Evolutionary conservation across 2,329 filamentous ascomycete genomes (phyloP), one percentile per base, ranked within the genome.

Genomic region (Arthrobotrys sinensis): DNA sequence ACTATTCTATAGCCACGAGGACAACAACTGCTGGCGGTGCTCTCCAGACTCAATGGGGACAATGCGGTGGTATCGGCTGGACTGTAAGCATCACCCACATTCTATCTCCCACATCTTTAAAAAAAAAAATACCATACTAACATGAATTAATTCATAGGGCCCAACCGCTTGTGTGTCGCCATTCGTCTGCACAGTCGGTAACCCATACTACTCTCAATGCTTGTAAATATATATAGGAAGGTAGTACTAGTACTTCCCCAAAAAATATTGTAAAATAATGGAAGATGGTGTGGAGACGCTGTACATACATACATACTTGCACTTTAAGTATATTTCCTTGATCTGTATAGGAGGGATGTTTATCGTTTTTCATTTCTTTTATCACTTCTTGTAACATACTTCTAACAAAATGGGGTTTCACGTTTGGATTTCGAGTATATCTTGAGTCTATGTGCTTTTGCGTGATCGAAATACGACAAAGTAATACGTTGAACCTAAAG

Each of bases 121-220:
- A 24, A n/a, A 8, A 32, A 24, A n/a, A 8, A 1, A 21, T 14
- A 50, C 3, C 46, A 43, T 32, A 45, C 72, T 70, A 69, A 70
- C 40, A 12, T 10, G 10, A 21, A 38, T 12, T 48, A 12, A 34
- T 28, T 19, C 3, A 1, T 57, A 77, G 72, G 84, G 84, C 50
- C 72, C 82, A 21, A 83, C 82, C 19, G 72, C 76, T 6, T 85
- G 84, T 81, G 82, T 80, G 4, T 79, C 80, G 14, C 82, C 82
- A 19, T 83, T 80, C 53, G 82, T 79, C 32, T 85, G 84, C 81
- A 83, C 82, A 32, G 79, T 80, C 52, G 67, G 79, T 76, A 85
- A 83, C 81, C 73, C 79, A n/a, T 85, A 82, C 76, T 85, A 85
- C 77, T 83, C 80, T 34, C 84, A 85, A 81, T 84, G 83, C 81